Percentiles rank a stretch among this genome's conserved stretches.
phyloP scores from a whole-genome alignment of 495 filamentous ascomycete genomes.

The Parathielavia hyrcaniae region DNA sequence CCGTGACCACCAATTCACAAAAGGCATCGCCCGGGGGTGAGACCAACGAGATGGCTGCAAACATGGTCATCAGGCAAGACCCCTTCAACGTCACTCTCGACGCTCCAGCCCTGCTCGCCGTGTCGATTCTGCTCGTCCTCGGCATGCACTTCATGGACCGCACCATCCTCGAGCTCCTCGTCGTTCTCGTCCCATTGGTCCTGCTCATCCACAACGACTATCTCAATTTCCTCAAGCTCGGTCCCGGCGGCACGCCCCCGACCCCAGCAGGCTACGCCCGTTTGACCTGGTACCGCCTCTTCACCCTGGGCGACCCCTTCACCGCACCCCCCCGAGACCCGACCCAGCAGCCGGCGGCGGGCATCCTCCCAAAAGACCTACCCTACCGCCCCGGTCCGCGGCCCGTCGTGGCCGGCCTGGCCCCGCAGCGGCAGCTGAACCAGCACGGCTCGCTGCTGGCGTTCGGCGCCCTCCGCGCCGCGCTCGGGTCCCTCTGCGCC shows the following conservation, averaged over 20 bases:
- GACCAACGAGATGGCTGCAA: conserved; percentile 22
- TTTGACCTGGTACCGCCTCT: conserved; percentile 55
- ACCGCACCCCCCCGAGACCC: conserved; percentile 36
- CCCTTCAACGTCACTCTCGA: conserved; percentile 46
- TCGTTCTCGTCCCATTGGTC: conserved; percentile 45
- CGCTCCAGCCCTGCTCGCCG: conserved; percentile 38
- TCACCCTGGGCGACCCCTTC: conserved; percentile 55
- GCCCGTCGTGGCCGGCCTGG: conserved; percentile 64
- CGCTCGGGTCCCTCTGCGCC: conserved; percentile 47
- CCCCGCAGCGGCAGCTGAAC: conserved; percentile 69
- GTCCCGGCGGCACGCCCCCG: conserved; percentile 72
- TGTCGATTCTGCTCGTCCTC: conserved; percentile 42
- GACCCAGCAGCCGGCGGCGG: conserved; percentile 30
- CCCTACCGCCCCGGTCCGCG: conserved; percentile 56
- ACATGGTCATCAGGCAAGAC: conserved; percentile 45
- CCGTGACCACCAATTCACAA: conserved; percentile 23
- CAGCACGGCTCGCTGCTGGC: conserved; percentile 51
- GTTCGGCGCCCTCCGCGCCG: conserved; percentile 46
- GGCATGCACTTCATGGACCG: conserved; percentile 46
- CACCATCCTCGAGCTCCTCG: conserved; percentile 40
- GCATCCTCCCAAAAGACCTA: conserved; percentile 40
- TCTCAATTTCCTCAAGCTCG: conserved; percentile 65
- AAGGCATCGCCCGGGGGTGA: conserved; percentile 18
- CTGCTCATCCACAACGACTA: conserved; percentile 69
- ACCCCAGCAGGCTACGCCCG: conserved; percentile 66